Percentiles rank a stretch among this genome's conserved stretches.
phyloP scores from a whole-genome alignment of 495 filamentous ascomycete genomes.

The Penicillium riverlandense region DNA sequence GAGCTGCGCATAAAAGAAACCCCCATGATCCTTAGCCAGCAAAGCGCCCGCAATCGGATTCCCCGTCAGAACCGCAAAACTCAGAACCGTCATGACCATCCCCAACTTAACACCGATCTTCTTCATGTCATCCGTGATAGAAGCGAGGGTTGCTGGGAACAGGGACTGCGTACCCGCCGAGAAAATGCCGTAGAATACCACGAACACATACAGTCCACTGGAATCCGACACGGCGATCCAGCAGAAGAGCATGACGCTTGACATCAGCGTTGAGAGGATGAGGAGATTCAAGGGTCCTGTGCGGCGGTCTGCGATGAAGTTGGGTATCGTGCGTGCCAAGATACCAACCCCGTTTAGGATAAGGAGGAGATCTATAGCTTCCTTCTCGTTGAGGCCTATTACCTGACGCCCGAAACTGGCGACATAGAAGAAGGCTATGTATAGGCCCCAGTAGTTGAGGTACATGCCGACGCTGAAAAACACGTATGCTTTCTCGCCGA shows the following conservation, averaged over 20 bases:
- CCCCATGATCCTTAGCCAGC: slow-evolving; percentile 40
- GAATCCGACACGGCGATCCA: slow-evolving; percentile 54
- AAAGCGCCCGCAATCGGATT: slow-evolving; percentile 66
- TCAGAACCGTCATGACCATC: slow-evolving; percentile 71
- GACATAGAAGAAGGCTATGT: slow-evolving; percentile 74
- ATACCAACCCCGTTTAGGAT: slow-evolving; percentile 67
- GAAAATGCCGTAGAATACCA: slow-evolving; percentile 53
- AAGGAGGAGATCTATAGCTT: slow-evolving; percentile 60
- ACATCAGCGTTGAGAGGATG: slow-evolving; percentile 44
- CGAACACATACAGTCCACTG: slow-evolving; percentile 50
- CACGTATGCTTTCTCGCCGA: slow-evolving; percentile 57
- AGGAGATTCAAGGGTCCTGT: slow-evolving; percentile 59
- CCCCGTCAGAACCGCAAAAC: slow-evolving; percentile 65
- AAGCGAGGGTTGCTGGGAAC: slow-evolving; percentile 53
- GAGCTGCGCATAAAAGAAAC: slow-evolving; percentile 54
- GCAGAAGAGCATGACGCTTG: slow-evolving; percentile 46
- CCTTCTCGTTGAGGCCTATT: slow-evolving; percentile 44
- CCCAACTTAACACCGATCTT: slow-evolving; percentile 70
- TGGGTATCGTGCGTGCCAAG: slow-evolving; percentile 56
- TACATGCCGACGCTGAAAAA: slow-evolving; percentile 63
- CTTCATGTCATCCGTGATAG: slow-evolving; percentile 55
- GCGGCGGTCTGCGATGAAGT: slow-evolving; percentile 53
- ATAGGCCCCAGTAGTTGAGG: slow-evolving; percentile 59
- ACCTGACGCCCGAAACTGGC: slow-evolving; percentile 52
- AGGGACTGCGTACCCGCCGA: slow-evolving; percentile 64